Evolutionary conservation across 1,284 basidiomycete species (phyloP).

Genomic region (Inonotus hispidus): DNA sequence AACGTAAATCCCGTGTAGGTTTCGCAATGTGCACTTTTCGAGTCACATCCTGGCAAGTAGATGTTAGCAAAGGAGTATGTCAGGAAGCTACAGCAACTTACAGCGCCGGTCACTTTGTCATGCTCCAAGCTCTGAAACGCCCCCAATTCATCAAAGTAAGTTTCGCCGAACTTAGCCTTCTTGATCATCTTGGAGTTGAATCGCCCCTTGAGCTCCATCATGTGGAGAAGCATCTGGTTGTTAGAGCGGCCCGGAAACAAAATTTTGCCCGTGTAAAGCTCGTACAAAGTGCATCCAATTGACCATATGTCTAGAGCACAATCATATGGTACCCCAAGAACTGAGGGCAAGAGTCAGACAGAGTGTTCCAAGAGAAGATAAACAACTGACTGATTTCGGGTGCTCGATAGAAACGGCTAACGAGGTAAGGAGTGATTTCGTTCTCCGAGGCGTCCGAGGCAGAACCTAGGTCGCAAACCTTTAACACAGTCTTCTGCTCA

Average conservation of each 20-base stretch:
- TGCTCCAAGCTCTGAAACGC: conserved; percentile 77
- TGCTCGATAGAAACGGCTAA: conserved; percentile 96
- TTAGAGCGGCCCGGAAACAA: conserved; percentile 95
- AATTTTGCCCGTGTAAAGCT: conserved; percentile 98
- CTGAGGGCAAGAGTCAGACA: conserved; percentile 38
- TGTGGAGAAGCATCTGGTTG: conserved; percentile 95
- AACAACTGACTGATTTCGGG: conserved; percentile 89
- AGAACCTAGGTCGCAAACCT: conserved; percentile 95
- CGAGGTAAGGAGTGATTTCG: conserved; percentile 97
- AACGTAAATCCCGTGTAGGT: conserved; percentile 74
- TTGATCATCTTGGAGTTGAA: conserved; percentile 94
- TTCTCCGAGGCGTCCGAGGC: conserved; percentile 92
- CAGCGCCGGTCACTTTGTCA: conserved; percentile 77
- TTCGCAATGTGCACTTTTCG: conserved; percentile 84
- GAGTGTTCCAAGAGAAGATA: conserved; percentile 2
- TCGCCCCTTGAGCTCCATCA: conserved; percentile 96
- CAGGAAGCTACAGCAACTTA: conserved; percentile 38
- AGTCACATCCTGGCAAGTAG: conserved; percentile 59
- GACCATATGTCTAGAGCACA: conserved; percentile 96
- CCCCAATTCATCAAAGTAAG: conserved; percentile 92
- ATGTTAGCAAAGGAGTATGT: conserved; percentile 16
- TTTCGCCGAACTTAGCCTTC: conserved; percentile 85
- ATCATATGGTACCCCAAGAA: conserved; percentile 94
- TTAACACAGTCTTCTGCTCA: conserved; percentile 89
- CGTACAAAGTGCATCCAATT: conserved; percentile 95